These are phyloP conservation scores for Penstemon eatonii DNA, from an alignment of 257 asterid species.

Conservation along the genomic window DNA sequence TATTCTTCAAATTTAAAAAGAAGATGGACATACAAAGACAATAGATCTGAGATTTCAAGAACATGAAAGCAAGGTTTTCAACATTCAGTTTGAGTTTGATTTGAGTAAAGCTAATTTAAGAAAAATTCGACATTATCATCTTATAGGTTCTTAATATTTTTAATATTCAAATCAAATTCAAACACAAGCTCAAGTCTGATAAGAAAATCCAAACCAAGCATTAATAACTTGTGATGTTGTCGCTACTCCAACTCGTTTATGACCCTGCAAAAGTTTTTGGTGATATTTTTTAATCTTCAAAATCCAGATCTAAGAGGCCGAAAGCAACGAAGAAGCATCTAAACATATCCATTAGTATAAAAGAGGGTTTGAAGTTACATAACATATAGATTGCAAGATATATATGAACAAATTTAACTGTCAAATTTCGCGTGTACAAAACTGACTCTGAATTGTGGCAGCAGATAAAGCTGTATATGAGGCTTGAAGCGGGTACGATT, in stretches of 20 bases:
- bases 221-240: too few relatives aligned
- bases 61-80: too few relatives aligned
- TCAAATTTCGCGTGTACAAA: slow-evolving; percentile 31
- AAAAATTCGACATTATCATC: too few relatives aligned
- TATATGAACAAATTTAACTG: slow-evolving; percentile 35
- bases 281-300: not conserved
- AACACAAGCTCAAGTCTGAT: not conserved
- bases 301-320: not conserved
- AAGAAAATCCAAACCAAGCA: not conserved
- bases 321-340: not conserved
- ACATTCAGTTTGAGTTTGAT: too few relatives aligned
- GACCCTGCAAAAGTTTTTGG: not conserved
- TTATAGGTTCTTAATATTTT: too few relatives aligned
- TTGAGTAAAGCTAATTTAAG: too few relatives aligned
- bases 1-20: not conserved
- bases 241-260: too few relatives aligned
- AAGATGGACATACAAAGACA: too few relatives aligned
- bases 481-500: not conserved
- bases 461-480: not conserved
- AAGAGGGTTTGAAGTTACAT: slow-evolving; percentile 2
- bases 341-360: not conserved
- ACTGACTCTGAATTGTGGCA: slow-evolving; percentile 26
- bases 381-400: slow-evolving; percentile 13
- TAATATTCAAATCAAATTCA: not conserved
- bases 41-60: too few relatives aligned